Base-by-base conservation (phyloP, 208 protist species). In the Trypanosoma rangeli region DNA sequence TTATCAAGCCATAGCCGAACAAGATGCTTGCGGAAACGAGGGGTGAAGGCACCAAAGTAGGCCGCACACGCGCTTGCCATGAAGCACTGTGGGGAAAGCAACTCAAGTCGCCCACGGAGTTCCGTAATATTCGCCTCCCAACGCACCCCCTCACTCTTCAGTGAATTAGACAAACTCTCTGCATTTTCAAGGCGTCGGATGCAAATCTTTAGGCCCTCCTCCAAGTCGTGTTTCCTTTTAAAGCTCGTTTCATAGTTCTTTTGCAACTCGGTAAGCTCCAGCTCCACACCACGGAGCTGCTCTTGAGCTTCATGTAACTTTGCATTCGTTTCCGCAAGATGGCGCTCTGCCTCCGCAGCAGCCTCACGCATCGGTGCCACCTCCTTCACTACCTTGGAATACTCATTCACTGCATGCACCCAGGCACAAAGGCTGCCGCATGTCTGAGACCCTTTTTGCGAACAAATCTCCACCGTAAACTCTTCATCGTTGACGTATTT, bases 361-460 rank as follows among this genome's bases (percentile, higher is more conserved):
- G 89, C 87, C 56, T 88, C 80, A 48, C 92, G 85, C 82, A 98
- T 98, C 31, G 98, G 98, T 37, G 96, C 96, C 12, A 98, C 96
- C 70, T 95, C 82, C 84, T 98, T 98, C n/a, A 97, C 92, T 29
- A 98, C 95, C 65, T 97, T 91, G 64, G 92, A 94, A 80, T 97
- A 98, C 74, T 94, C 85, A 74, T 98, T 90, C 63, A 99, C 92
- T n/a, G 98, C 98, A 64, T 91, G 84, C 73, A 97, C 90, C 98
- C 98, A 99, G 63, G 90, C 86, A 64, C 97, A 99, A 16, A 99
- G 86, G 53, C 89, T 96, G n/a, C 86, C 93, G 57, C 96, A 98
- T 31, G 98, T 98, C 74, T 94, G 82, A 31, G 95, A 98, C 22
- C 96, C 94, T 70, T 96, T 94, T 39, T 75, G 72, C 26, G 97